A percentile compares a stretch with the other conserved stretches of the same genome.
Evolutionary conservation across 495 filamentous ascomycete genomes (phyloP).

Genomic region (Penicillium cinerascens): DNA sequence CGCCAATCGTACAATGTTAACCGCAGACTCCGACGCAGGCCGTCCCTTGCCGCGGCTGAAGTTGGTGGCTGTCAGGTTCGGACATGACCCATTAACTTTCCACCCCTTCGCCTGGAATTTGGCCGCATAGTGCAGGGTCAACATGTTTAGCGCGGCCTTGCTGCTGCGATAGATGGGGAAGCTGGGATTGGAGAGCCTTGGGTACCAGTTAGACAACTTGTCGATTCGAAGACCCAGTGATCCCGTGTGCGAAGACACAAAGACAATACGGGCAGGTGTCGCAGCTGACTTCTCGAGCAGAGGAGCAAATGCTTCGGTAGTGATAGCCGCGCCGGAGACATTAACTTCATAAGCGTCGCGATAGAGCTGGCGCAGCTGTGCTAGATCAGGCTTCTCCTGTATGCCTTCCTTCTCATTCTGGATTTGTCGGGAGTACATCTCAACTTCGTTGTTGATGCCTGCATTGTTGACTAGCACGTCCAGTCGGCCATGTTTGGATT

Average conservation of each 20-base stretch:
- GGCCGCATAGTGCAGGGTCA: slow-evolving; percentile 25
- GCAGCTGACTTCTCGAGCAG: slow-evolving; percentile 36
- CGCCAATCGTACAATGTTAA: slow-evolving; percentile 26
- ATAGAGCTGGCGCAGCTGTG: slow-evolving; percentile 23
- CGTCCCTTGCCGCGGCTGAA: slow-evolving; percentile 15
- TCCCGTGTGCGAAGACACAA: slow-evolving; percentile 36
- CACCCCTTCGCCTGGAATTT: slow-evolving; percentile 20
- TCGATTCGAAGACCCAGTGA: slow-evolving; percentile 23
- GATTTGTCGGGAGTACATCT: slow-evolving; percentile 9
- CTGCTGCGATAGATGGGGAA: slow-evolving; percentile 26
- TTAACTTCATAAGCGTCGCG: slow-evolving; percentile 40
- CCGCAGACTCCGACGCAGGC: slow-evolving; percentile 20
- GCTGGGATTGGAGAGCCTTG: slow-evolving; percentile 7
- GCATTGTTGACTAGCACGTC: slow-evolving; percentile 43
- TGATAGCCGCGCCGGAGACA: slow-evolving; percentile 31
- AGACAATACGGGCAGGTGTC: slow-evolving; percentile 36
- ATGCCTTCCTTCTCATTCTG: slow-evolving; percentile 1
- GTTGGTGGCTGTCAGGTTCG: slow-evolving; percentile 22
- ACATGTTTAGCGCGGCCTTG: slow-evolving; percentile 43
- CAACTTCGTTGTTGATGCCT: slow-evolving; percentile 32
- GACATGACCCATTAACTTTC: slow-evolving; percentile 28
- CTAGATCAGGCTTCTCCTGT: slow-evolving; percentile 5
- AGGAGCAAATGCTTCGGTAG: slow-evolving; percentile 44
- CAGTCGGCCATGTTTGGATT: slow-evolving; percentile 23
- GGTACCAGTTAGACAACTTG: slow-evolving; percentile 3